Percentiles rank a stretch among this genome's conserved stretches.
These are phyloP conservation scores for Malus sylvestris DNA, from an alignment of 306 rosid genomes.

Conservation along the genomic window DNA sequence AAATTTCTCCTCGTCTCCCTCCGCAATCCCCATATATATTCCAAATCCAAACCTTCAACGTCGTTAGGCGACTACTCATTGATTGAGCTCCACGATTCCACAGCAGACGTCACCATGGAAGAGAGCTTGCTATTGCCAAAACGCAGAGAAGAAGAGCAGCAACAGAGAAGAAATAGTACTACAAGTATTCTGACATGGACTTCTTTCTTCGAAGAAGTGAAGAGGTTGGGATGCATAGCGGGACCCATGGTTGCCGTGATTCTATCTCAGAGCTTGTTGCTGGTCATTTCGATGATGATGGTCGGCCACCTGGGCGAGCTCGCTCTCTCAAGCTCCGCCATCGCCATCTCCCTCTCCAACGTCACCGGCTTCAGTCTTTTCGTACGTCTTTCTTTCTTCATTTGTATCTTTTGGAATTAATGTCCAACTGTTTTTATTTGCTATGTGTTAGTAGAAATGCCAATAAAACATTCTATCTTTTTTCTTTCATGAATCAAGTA, in stretches of 20 bases:
- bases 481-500: background rate
- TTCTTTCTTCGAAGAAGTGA: conserved; percentile 22
- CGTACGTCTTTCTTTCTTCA: conserved; percentile 11
- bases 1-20: no score
- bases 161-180: background rate
- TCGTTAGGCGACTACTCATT: background rate
- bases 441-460: background rate
- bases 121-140: conserved; percentile 14
- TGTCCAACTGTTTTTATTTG: background rate
- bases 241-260: conserved; percentile 45
- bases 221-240: conserved; percentile 31
- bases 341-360: conserved; percentile 36
- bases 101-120: conserved; percentile 15
- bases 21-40: no score
- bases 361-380: conserved; percentile 53
- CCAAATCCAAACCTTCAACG: background rate
- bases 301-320: conserved; percentile 52
- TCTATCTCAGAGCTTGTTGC: conserved; percentile 40
- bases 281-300: conserved; percentile 39
- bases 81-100: background rate
- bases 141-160: background rate
- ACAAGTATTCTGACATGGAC: conserved; percentile 11
- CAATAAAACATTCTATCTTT: background rate
- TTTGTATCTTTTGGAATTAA: background rate
- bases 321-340: conserved; percentile 41